Evolutionary conservation across 2,329 filamentous ascomycete species (phyloP).

Genomic region (Neonectria magnoliae): DNA sequence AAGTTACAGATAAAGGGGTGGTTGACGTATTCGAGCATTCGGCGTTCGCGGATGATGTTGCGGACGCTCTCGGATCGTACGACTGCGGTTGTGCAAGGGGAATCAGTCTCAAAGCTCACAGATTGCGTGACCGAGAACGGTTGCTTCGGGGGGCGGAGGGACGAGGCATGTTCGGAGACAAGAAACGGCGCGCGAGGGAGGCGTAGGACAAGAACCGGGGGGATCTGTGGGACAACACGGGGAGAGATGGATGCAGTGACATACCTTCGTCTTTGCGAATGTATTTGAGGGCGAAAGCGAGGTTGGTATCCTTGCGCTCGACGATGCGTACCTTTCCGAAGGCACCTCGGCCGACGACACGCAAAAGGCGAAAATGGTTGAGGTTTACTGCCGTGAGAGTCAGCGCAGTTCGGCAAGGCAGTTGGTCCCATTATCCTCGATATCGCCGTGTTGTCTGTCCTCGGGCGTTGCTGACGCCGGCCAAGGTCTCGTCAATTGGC

Average conservation of each 20-base stretch:
- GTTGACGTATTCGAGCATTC: constrained; percentile 98
- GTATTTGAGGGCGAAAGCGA: constrained; percentile 97
- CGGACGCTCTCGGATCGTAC: constrained; percentile 97
- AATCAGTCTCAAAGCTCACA: constrained; percentile 33
- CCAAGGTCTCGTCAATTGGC: constrained; percentile 22
- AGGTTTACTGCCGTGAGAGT: constrained; percentile 76
- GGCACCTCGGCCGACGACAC: constrained; percentile 96
- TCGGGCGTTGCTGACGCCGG: constrained; percentile 3
- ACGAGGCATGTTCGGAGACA: not conserved
- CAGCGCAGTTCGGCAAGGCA: constrained; percentile 8
- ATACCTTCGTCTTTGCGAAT: constrained; percentile 97
- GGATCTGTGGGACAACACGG: constrained; percentile 2
- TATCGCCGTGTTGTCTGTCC: constrained; percentile 4
- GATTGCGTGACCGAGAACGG: constrained; percentile 10
- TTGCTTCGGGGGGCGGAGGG: not conserved
- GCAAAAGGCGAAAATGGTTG: constrained; percentile 94
- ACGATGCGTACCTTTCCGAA: constrained; percentile 99
- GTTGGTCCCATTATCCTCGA: not conserved
- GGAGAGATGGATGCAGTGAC: constrained; percentile 38
- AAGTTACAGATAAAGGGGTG: constrained; percentile 98
- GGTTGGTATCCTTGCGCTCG: constrained; percentile 92
- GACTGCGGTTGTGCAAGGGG: constrained; percentile 64
- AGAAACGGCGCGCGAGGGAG: constrained; percentile 4
- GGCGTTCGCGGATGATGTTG: constrained; percentile 96
- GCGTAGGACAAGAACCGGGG: constrained; percentile 7